Evolutionary conservation across 176 grass and related monocot species (phyloP), one percentile per base, ranked within the genome.

Genomic region (Ensete ventricosum): DNA sequence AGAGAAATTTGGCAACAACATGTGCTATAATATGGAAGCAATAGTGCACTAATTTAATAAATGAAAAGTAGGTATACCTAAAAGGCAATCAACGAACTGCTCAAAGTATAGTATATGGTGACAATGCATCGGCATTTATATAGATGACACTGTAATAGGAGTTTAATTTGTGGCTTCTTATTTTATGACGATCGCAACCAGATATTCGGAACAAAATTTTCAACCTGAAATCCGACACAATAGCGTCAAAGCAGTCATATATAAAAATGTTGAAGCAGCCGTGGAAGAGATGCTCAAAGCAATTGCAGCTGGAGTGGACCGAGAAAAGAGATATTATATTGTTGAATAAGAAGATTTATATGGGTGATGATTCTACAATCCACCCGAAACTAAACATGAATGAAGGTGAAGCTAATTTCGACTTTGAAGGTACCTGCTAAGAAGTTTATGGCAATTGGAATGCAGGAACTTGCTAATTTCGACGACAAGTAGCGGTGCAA

Each of bases 371-470:
- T 17, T 96, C 92, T 49, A 80, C 89, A 52, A 77, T 96, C 57
- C 88, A 89, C 81, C 81, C 92, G 75, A 96, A 92, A 62, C 84
- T 96, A 24, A 92, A 76, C 43, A 67, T 96, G 71, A 84, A 96
- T 87, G 80, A 81, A 79, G 92, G 85, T 53, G 89, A 92, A 84
- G 92, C 92, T 55, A 77, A 69, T 81, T 87, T 92, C 63, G 84
- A 92, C 72, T 96, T 96, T 73, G 84, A 84, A 72, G 92, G 89
- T 66, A 96, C 82, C 2, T 88, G 89, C 67, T 76, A 86, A 67
- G 92, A 96, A 83, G 86, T 96, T 21, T 96, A 92, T 21, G 89
- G 89, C 26, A 96, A 96, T 64, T 96, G 89, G 92, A 96, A 96
- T 82, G 84, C 89, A 75, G 92, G 86, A 23, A 23, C n/a, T 23